Percentiles rank a stretch among this genome's conserved stretches.
Evolutionary conservation across 306 rosid species (phyloP).

Genomic region (Fragaria nilgerrensis): DNA sequence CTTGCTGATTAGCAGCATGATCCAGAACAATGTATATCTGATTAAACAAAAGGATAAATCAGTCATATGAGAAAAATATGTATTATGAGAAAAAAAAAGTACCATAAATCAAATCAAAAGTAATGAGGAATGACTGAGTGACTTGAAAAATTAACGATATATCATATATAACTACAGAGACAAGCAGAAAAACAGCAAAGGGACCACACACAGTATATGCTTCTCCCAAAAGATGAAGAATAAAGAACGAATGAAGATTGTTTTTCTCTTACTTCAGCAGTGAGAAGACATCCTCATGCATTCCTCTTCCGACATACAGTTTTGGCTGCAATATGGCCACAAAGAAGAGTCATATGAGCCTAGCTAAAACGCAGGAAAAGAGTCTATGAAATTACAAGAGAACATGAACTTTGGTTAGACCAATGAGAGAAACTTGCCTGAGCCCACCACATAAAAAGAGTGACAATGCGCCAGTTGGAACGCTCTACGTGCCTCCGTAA

Average conservation of each 20-base stretch:
- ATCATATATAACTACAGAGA: background rate
- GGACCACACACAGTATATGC: background rate
- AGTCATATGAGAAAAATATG: conserved; percentile 6
- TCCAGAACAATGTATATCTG: conserved; percentile 95
- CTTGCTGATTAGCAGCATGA: conserved; percentile 87
- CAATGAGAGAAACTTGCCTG: conserved; percentile 58
- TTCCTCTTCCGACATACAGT: conserved; percentile 84
- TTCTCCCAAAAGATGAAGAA: conserved; percentile 8
- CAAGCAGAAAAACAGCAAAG: conserved; percentile 1
- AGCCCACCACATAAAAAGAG: conserved; percentile 96
- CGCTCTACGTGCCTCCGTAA: conserved; percentile 73
- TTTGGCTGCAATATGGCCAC: conserved; percentile 73
- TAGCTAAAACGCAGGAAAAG: conserved; percentile 10
- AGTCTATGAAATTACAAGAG: conserved; percentile 1
- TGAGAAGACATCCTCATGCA: conserved; percentile 82
- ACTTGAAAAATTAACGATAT: background rate
- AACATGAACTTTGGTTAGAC: conserved; percentile 13
- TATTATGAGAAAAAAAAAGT: background rate
- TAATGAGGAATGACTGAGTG: background rate
- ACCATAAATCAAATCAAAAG: conserved; percentile 14
- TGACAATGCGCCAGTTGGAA: conserved; percentile 60
- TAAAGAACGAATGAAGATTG: background rate
- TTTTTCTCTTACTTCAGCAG: conserved; percentile 66
- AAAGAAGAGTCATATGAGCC: conserved; percentile 18
- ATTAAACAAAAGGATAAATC: conserved; percentile 28